Conservation (phyloP, 2,329 filamentous ascomycete genomes). For the Phaeomoniella chlamydospora region DNA sequence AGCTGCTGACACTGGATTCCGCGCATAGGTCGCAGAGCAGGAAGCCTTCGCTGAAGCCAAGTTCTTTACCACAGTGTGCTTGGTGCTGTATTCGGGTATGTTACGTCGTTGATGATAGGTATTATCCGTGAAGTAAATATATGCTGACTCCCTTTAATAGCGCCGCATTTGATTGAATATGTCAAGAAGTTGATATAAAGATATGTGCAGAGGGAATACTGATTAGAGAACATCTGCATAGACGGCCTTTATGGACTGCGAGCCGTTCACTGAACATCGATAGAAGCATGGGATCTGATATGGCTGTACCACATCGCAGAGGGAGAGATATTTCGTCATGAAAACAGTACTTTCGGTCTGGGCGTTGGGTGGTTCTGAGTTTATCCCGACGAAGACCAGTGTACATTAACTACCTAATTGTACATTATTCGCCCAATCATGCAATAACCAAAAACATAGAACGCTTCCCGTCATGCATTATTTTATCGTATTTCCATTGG, state of each 20-base stretch:
- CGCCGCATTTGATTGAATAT: conserved; percentile 34
- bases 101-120: conserved; percentile 3
- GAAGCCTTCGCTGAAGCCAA: conserved; percentile 39
- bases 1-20: no score
- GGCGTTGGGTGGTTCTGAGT: no score
- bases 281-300: no score
- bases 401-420: conserved; percentile 1
- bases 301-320: no score
- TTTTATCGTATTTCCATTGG: conserved; percentile 21
- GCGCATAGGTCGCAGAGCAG: conserved; percentile 34
- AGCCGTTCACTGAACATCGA: no score
- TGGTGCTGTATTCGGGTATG: conserved; percentile 49
- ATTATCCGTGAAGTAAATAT: no score
- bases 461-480: background rate
- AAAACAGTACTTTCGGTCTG: no score
- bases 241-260: no score
- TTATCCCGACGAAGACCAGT: no score
- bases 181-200: conserved; percentile 30
- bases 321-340: no score
- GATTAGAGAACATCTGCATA: no score
- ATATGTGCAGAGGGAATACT: background rate
- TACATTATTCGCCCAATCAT: conserved; percentile 1
- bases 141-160: conserved; percentile 12
- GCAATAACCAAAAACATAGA: background rate
- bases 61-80: conserved; percentile 36